Conservation (phyloP, 305 asterid species). For the Solanum hybrid region DNA sequence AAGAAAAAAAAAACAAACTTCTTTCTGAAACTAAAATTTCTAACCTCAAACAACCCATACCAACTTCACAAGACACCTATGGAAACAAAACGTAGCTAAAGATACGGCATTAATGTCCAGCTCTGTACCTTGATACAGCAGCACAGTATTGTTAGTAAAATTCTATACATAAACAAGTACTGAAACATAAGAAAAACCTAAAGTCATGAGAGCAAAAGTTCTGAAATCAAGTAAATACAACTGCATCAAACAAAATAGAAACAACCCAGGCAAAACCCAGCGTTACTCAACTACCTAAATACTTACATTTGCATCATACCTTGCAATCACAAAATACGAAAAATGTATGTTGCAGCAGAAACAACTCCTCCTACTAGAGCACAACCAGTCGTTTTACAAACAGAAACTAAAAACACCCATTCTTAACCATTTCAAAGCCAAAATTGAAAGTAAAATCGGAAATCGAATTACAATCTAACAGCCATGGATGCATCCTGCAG, state of each 20-base stretch:
- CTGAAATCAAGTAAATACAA: background rate
- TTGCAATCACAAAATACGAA: background rate
- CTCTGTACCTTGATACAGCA: background rate
- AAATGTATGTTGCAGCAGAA: background rate
- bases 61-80: background rate
- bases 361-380: background rate
- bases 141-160: background rate
- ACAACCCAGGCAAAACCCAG: background rate
- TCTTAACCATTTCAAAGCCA: background rate
- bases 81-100: background rate
- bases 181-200: background rate
- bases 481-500: background rate
- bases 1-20: background rate
- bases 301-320: background rate
- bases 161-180: background rate
- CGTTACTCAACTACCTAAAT: background rate
- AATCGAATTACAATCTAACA: background rate
- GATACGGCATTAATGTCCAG: background rate
- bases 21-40: background rate
- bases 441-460: background rate
- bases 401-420: background rate
- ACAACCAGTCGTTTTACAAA: background rate
- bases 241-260: background rate
- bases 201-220: background rate
- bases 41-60: background rate